Conservation (phyloP, 78 protist species). For the Dictyostelium capitatum region DNA sequence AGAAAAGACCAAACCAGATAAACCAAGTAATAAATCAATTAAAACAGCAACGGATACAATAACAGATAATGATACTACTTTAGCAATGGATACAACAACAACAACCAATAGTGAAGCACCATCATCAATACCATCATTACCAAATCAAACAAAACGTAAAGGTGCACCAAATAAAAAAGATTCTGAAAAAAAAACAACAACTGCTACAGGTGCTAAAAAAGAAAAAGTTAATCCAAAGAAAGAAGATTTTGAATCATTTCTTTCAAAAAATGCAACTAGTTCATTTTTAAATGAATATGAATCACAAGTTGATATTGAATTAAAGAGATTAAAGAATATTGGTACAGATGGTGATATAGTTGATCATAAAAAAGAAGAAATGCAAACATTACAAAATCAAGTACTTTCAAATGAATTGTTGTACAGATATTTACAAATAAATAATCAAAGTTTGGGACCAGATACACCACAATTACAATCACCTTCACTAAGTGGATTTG, state of each 20-base stretch:
- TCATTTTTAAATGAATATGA: background rate
- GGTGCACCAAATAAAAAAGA: constrained; percentile 33
- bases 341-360: background rate
- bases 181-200: constrained; percentile 26
- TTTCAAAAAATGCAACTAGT: background rate
- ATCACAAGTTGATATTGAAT: background rate
- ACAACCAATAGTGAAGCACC: background rate
- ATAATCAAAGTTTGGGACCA: background rate
- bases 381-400: constrained; percentile 3
- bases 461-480: constrained; percentile 1
- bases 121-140: background rate
- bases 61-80: background rate
- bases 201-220: background rate
- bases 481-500: background rate
- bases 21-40: background rate
- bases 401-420: background rate
- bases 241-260: constrained; percentile 6
- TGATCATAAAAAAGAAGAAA: background rate
- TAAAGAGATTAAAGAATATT: too few species aligned
- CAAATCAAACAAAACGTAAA: background rate
- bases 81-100: background rate
- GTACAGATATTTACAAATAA: background rate
- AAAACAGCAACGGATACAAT: background rate
- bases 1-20: background rate
- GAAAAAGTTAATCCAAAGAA: background rate